Conservation (phyloP, 2,329 filamentous ascomycete species). For the Hypoxylon sp. region DNA sequence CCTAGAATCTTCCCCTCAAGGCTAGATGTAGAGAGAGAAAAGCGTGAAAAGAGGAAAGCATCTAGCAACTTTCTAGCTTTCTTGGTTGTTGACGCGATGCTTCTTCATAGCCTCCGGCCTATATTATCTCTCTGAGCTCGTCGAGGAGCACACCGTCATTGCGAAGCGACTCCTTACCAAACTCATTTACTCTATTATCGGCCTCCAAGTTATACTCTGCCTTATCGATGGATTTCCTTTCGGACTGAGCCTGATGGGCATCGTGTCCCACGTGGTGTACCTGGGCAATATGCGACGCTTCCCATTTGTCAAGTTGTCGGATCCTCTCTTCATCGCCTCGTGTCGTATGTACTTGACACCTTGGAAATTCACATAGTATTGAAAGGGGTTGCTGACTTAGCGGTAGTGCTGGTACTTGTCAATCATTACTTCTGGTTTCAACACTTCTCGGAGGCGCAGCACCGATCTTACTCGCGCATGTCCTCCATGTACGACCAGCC, state of each 20-base stretch:
- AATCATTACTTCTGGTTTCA: slow-evolving; percentile 98
- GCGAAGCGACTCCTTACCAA: slow-evolving; percentile 87
- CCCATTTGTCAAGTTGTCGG: slow-evolving; percentile 83
- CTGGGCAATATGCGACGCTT: slow-evolving; percentile 83
- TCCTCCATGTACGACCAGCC: slow-evolving; percentile 72
- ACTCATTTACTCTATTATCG: slow-evolving; percentile 86
- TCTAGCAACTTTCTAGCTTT: neutral
- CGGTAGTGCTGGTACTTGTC: slow-evolving; percentile 79
- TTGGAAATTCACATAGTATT: neutral
- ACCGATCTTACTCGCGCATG: slow-evolving; percentile 67
- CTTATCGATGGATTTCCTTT: slow-evolving; percentile 89
- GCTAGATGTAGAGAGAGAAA: neutral
- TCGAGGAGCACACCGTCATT: slow-evolving; percentile 96
- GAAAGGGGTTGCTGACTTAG: slow-evolving; percentile 37
- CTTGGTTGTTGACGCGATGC: slow-evolving; percentile 35
- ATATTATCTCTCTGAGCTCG: slow-evolving; percentile 97
- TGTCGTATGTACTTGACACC: slow-evolving; percentile 70
- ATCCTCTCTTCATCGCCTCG: slow-evolving; percentile 86
- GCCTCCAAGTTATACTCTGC: slow-evolving; percentile 78
- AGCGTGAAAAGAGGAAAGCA: neutral
- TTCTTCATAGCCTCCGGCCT: slow-evolving; percentile 81
- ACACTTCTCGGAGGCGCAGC: slow-evolving; percentile 80
- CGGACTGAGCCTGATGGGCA: slow-evolving; percentile 76
- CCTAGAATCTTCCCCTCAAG: neutral
- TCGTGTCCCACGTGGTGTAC: slow-evolving; percentile 86